phyloP scores from a whole-genome alignment of 768 basidiomycete genomes.

The Termitomyces sp. region DNA sequence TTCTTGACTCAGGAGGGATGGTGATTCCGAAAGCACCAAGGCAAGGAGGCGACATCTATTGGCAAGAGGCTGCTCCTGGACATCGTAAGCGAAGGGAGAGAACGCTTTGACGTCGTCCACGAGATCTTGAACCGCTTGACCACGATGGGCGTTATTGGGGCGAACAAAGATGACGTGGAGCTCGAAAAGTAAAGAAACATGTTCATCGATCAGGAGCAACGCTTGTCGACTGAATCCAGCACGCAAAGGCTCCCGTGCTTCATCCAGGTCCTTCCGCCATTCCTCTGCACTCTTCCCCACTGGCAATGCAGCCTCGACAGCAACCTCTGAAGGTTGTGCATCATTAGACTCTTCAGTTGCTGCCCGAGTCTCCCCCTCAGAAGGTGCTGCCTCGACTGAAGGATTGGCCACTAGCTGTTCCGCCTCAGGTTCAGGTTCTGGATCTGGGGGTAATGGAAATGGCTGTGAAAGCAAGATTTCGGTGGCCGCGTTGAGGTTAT shows the following conservation, averaged over 20 bases:
- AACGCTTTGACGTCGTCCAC: constrained; percentile 76
- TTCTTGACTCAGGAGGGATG: constrained; percentile 53
- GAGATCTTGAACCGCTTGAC: constrained; percentile 66
- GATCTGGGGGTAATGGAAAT: constrained; percentile 72
- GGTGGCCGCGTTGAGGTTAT: constrained; percentile 87
- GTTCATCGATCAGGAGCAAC: constrained; percentile 79
- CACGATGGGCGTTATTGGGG: constrained; percentile 53
- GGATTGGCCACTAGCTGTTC: constrained; percentile 19
- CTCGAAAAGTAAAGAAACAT: constrained; percentile 87
- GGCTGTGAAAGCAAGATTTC: constrained; percentile 85
- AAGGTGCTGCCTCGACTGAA: constrained; percentile 20
- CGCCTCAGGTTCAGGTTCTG: constrained; percentile 39
- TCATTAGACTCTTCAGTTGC: constrained; percentile 24
- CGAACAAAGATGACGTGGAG: constrained; percentile 80
- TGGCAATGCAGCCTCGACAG: constrained; percentile 13
- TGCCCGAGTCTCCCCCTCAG: constrained; percentile 28
- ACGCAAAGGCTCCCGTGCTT: constrained; percentile 63
- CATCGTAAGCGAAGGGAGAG: constrained; percentile 62
- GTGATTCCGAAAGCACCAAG: constrained; percentile 74
- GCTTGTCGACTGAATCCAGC: constrained; percentile 66
- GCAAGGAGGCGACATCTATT: constrained; percentile 86
- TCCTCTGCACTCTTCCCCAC: constrained; percentile 55
- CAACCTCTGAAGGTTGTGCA: constrained; percentile 19
- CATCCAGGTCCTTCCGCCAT: constrained; percentile 64
- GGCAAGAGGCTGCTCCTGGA: constrained; percentile 73